Evolutionary conservation across 2,329 filamentous ascomycete genomes (phyloP), one percentile per base, ranked within the genome.

Genomic region (Exophiala sideris): DNA sequence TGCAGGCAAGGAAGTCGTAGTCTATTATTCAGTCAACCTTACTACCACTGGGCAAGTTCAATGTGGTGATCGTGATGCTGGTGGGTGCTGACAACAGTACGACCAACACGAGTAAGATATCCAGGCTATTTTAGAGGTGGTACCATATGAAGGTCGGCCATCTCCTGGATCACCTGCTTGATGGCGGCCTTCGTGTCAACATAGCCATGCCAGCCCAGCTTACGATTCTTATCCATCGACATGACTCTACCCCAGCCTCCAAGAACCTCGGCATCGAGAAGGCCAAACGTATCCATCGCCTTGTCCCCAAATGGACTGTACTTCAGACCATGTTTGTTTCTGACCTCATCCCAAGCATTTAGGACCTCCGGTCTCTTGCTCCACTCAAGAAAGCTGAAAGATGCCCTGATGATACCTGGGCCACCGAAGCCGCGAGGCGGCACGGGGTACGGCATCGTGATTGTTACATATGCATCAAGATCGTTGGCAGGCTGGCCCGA

Each of bases 181-280:
- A 79, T 68, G 34, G 70, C 71, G 52, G 78, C 74, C 18, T 67
- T 62, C 2, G 73, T 73, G 54, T 78, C 74, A 4, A 78, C 74
- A 57, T 73, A 72, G 0, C 76, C 76, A 54, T 71, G 70, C 69
- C 72, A 79, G 0, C 76, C 76, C 57, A 77, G 63, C 50, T 72
- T 72, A 39, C 71, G 68, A 29, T 71, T 70, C 62, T 78, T 78
- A 54, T 73, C 73, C 71, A 75, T 75, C 64, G 33, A 29, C 24
- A 62, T 58, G 5, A 63, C 62, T 54, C 69, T 67, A 33, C 58
- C 42, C 54, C 54, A 56, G 12, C 54, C 54, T 3, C 48, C 49
- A 10, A 56, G 45, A 38, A 56, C 29, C 32, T 51, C 54, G 2
- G 47, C 50, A 32, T 56, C 49, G n/a, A 48, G 48, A 11, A 48